These are phyloP conservation scores for Viola pubescens DNA, from an alignment of 441 rosid species.

Conservation along the genomic window DNA sequence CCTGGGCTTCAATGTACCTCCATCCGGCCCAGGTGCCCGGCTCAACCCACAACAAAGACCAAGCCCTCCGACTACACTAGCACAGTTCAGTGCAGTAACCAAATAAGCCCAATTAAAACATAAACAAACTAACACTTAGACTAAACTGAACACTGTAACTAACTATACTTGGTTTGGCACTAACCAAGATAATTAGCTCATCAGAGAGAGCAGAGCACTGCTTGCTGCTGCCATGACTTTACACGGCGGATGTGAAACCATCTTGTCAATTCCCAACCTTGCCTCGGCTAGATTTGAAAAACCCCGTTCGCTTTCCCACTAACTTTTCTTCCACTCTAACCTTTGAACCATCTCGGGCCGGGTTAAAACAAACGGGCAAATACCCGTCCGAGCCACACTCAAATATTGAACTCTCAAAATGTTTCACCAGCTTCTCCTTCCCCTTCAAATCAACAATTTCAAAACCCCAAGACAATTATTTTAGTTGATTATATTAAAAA, in stretches of 20 bases:
- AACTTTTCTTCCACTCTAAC: slow-evolving; percentile 16
- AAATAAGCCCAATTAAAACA: no score
- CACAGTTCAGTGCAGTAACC: no score
- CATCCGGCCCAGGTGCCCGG: slow-evolving; percentile 25
- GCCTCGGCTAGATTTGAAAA: slow-evolving; percentile 5
- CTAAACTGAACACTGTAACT: no score
- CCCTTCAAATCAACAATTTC: slow-evolving; percentile 30
- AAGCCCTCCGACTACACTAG: no score
- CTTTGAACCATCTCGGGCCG: slow-evolving; percentile 44
- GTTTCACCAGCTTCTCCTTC: slow-evolving; percentile 33
- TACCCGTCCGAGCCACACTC: slow-evolving; percentile 35
- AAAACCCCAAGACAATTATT: neutral
- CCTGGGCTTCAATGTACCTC: slow-evolving; percentile 9
- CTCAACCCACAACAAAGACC: slow-evolving; percentile 22
- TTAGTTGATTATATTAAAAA: no score
- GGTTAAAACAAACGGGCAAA: slow-evolving; percentile 37
- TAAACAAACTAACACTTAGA: no score
- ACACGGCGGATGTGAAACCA: neutral
- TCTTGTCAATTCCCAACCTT: neutral
- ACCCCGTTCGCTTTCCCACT: slow-evolving; percentile 24
- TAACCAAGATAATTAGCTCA: no score
- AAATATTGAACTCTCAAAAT: slow-evolving; percentile 36
- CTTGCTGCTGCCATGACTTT: no score
- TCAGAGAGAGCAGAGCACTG: no score
- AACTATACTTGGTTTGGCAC: no score